These are phyloP conservation scores for Rhinocladiella similis DNA, from an alignment of 2,329 filamentous ascomycete genomes.

Conservation along the genomic window DNA sequence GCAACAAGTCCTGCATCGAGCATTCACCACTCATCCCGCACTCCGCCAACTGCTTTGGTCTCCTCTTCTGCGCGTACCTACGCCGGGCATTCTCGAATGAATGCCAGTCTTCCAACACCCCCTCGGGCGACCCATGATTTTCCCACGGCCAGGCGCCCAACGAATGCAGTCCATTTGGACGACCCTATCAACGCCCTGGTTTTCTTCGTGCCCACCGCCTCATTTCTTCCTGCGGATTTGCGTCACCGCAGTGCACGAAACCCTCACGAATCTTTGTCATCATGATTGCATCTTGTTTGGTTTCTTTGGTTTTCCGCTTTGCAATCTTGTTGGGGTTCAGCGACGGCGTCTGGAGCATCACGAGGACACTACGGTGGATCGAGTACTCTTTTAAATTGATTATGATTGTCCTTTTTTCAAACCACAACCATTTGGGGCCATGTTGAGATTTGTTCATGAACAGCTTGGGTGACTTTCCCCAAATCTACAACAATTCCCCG, in stretches of 20 bases:
- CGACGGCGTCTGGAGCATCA: slow-evolving; percentile 14
- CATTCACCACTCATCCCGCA: slow-evolving; percentile 6
- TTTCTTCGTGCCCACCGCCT: not conserved
- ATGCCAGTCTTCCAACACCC: no score
- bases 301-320: not conserved
- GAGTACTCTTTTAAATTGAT: not conserved
- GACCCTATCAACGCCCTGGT: not conserved
- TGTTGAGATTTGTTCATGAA: no score
- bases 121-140: no score
- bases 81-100: not conserved
- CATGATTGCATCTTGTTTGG: not conserved
- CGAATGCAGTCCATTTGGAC: no score
- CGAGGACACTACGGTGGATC: not conserved
- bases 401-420: not conserved
- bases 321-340: slow-evolving; percentile 20
- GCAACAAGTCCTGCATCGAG: not conserved
- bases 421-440: no score
- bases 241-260: slow-evolving; percentile 9
- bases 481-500: no score
- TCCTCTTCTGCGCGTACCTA: not conserved
- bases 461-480: no score
- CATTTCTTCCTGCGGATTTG: slow-evolving; percentile 1
- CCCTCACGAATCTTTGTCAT: not conserved
- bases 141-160: not conserved
- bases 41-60: not conserved